These are phyloP conservation scores for Lentinula boryana DNA, from an alignment of 768 basidiomycete species.

Conservation along the genomic window DNA sequence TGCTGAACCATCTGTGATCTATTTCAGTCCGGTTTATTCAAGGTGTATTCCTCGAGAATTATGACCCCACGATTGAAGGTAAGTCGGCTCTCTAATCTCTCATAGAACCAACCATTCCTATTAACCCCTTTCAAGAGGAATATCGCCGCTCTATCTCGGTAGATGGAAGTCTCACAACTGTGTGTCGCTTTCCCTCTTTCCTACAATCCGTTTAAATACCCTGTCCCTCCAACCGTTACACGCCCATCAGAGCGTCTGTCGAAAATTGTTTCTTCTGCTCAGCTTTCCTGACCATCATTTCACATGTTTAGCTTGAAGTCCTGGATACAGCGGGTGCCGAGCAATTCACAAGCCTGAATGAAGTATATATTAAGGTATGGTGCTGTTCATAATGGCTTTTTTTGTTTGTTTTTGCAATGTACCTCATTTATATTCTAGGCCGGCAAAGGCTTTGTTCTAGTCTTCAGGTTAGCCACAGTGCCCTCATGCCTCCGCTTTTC, in stretches of 20 bases:
- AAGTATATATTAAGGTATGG: conserved; percentile 72
- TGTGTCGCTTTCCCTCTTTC: conserved; percentile 27
- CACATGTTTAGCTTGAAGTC: conserved; percentile 57
- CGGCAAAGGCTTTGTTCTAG: conserved; percentile 74
- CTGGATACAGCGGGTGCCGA: conserved; percentile 84
- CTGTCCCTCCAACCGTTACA: not conserved
- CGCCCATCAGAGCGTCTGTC: not conserved
- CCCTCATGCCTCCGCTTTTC: not conserved
- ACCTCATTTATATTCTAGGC: conserved; percentile 30
- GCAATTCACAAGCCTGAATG: conserved; percentile 76
- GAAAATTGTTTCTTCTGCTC: not conserved
- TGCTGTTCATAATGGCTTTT: not conserved
- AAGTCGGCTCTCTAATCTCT: conserved; percentile 6
- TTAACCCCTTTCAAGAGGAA: conserved; percentile 43
- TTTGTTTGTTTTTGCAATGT: not conserved
- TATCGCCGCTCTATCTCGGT: conserved; percentile 63
- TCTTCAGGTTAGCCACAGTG: conserved; percentile 54
- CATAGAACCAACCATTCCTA: conserved; percentile 7
- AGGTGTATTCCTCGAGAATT: conserved; percentile 67
- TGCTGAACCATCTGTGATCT: conserved; percentile 26
- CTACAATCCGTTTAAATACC: conserved; percentile 4
- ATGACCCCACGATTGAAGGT: conserved; percentile 87
- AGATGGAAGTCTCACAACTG: conserved; percentile 58
- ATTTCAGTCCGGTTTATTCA: conserved; percentile 61
- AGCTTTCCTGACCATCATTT: not conserved